Conservation (phyloP, 345 rosid species). For the Linum trigynum region DNA sequence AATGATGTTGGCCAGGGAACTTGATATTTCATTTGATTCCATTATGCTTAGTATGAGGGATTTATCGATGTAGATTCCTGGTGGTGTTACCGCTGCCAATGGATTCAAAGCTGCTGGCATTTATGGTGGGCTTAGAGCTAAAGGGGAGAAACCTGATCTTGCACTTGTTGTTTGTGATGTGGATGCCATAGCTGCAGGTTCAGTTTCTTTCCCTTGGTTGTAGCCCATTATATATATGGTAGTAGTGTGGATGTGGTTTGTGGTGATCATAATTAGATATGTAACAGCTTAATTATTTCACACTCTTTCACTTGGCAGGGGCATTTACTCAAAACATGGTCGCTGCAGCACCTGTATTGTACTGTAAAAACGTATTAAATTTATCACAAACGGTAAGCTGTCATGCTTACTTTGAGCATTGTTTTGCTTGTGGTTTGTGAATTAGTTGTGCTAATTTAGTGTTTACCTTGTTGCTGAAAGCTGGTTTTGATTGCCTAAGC, state of each 20-base stretch:
- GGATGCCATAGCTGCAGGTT: conserved; percentile 71
- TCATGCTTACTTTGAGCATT: neutral
- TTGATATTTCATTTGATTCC: too few species aligned
- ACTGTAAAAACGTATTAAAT: conserved; percentile 59
- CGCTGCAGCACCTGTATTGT: conserved; percentile 89
- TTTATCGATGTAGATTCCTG: conserved; percentile 45
- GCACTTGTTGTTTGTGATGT: conserved; percentile 86
- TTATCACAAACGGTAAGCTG: conserved; percentile 41
- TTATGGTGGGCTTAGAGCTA: conserved; percentile 76
- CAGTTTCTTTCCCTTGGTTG: neutral
- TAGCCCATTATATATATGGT: too few species aligned
- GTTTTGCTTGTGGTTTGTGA: neutral
- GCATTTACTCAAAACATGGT: conserved; percentile 75
- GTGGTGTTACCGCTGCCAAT: conserved; percentile 89
- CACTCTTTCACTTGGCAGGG: conserved; percentile 32
- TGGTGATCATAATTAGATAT: too few species aligned
- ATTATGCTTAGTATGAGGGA: neutral
- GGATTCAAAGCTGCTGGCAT: conserved; percentile 84
- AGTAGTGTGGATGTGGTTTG: too few species aligned
- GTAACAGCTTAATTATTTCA: neutral
- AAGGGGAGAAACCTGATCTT: conserved; percentile 82
- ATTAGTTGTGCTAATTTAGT: neutral
- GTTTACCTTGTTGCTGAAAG: neutral
- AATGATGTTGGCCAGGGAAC: neutral
- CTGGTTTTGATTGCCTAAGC: too few species aligned